Evolutionary conservation across 352 stramenopile species (phyloP), one percentile per base, ranked within the genome.

Genomic region (Nothophytophthora sp.): DNA sequence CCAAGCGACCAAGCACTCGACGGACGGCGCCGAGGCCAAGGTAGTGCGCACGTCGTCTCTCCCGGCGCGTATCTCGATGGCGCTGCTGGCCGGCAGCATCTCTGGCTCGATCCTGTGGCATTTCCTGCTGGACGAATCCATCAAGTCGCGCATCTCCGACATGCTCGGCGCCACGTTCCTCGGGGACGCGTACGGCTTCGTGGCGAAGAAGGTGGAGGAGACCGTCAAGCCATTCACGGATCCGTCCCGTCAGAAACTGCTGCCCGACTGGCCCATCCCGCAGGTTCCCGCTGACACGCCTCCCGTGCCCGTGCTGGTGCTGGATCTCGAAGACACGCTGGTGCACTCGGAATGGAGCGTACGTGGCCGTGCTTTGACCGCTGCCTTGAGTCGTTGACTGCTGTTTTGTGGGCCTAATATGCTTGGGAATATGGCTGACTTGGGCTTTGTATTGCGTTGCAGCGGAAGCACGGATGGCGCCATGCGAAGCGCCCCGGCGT

Each of bases 321-420:
- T 95, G n/a, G 85, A 90, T 11, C 65, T 95, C 1, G 85, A 95
- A 70, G 85, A 95, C 53, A 92, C 84, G 18, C 67, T 95, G 16
- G 78, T 95, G 62, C 85, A 95, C 48, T 95, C 85, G 9, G 85
- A 95, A 50, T 95, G 82, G 85, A 91, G 76, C 61, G 82, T 95
- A 90, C 57, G 85, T 86, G 54, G 36, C 4, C 10, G 19, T 1
- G 33, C 52, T 20, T 9, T 23, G 9, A 47, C 24, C 16, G 18
- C 25, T 18, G 23, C 13, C 34, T 47, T 36, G 9, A 19, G 1
- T 37, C 52, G 25, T 9, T 23, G 9, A 47, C 24, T 20, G 18
- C 25, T 18, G 23, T 16, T 38, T 47, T 36, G 9, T 18, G 3
- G 35, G 44, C 11, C 6, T 15, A 30, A 23, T 6, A 28, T 8